phyloP scores from a whole-genome alignment of 441 rosid genomes.

The Euphorbia neoarborescens region DNA sequence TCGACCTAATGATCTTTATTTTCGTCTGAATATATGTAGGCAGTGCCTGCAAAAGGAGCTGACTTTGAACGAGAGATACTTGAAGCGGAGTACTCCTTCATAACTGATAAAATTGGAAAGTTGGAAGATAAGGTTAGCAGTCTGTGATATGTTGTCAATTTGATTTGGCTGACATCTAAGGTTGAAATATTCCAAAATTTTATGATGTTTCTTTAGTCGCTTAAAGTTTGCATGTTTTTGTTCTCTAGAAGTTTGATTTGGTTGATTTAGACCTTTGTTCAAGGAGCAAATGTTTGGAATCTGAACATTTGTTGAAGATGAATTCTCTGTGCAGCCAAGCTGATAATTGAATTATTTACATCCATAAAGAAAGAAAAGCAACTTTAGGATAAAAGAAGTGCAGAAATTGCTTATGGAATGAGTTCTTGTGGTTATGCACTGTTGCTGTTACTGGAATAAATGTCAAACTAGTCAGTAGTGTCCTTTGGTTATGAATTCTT shows the following conservation, averaged over 20 bases:
- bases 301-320: not conserved
- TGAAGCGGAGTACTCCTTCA: conserved; percentile 62
- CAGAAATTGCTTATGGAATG: not conserved
- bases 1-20: conserved; percentile 18
- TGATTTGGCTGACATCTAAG: conserved; percentile 9
- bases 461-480: not conserved
- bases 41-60: conserved; percentile 54
- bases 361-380: not conserved
- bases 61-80: conserved; percentile 66
- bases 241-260: not conserved
- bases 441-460: not conserved
- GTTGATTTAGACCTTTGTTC: conserved; percentile 1
- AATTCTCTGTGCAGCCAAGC: not conserved
- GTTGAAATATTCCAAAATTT: conserved; percentile 6
- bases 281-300: not conserved
- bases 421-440: not conserved
- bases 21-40: conserved; percentile 35
- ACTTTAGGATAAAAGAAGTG: not conserved
- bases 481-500: not conserved
- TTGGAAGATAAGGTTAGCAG: conserved; percentile 67
- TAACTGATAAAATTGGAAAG: conserved; percentile 53
- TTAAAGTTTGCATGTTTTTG: not conserved
- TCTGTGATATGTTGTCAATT: not conserved
- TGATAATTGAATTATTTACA: not conserved
- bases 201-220: not conserved